Evolutionary conservation across 2,329 filamentous ascomycete genomes (phyloP).

Genomic region (Tolypocladium endophyticum): DNA sequence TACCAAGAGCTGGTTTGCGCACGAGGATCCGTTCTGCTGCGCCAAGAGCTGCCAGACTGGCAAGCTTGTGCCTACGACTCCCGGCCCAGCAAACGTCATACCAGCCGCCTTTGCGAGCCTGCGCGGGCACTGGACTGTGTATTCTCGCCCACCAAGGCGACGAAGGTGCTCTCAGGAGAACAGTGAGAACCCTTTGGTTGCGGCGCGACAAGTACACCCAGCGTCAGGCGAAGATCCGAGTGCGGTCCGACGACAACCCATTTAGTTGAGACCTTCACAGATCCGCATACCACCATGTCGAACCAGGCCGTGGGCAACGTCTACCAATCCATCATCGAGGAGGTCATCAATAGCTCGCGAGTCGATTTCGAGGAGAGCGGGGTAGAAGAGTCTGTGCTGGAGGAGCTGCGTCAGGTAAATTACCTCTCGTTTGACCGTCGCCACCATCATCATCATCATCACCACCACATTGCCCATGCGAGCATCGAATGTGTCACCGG

Average conservation of each 20-base stretch:
- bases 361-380: conserved; percentile 97
- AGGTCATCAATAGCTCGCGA: conserved; percentile 84
- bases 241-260: not conserved
- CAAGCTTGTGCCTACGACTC: not conserved
- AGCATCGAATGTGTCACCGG: not conserved
- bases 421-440: not conserved
- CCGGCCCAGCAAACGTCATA: not conserved
- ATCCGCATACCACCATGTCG: conserved; percentile 35
- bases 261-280: not conserved
- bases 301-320: conserved; percentile 59
- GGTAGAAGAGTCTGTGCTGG: conserved; percentile 75
- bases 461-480: not conserved
- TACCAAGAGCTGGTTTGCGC: not conserved
- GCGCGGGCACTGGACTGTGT: not conserved
- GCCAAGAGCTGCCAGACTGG: not conserved
- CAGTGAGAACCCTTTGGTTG: not conserved
- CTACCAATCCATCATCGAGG: conserved; percentile 68
- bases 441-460: not conserved
- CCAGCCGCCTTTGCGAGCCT: not conserved
- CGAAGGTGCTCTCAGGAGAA: not conserved
- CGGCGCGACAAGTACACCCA: not conserved
- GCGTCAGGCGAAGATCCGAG: not conserved
- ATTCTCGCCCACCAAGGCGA: not conserved
- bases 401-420: conserved; percentile 73
- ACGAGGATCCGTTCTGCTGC: not conserved